Base-by-base conservation (phyloP, 2,329 filamentous ascomycete species). In the Colletotrichum limetticola region DNA sequence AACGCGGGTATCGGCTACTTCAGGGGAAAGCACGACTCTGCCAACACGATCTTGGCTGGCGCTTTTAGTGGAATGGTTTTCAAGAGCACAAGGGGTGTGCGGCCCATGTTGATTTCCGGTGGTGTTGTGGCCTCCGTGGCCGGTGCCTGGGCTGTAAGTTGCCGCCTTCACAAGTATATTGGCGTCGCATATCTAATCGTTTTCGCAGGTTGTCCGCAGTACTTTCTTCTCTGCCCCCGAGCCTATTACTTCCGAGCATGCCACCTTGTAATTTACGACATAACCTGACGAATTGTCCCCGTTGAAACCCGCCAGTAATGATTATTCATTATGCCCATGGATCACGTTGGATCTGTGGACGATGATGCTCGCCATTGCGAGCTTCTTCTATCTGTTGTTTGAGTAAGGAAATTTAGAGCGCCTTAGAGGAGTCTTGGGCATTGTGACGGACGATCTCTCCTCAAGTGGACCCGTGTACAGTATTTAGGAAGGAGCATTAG, bases 101-200 rank as follows among this genome's bases (percentile, higher is more conserved):
- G 94, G 83, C 95, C 95, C 42, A 98, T 98, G 95, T 88, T 97
- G 86, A 97, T 98, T 79, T 98, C 95, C 46, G 94, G 95, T 75
- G 94, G 92, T 78, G 92, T 99, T 76, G 95, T 98, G 72, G 97
- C 93, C 66, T 91, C 91, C 55, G 89, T 97, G 75, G 97, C 97
- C 68, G 95, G 94, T 76, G 89, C 86, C 73, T 99, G 97, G 97
- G 93, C 95, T 80, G 96, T 99, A 91, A 85, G 94, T 91, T 61
- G 37, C 16, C 16, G 24, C 37, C 26, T 65, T 46, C 66, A 12
- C 14, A 49, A 32, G 26, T 8, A 35, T 53, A 52, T 67, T 52
- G 63, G 6, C 19, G 9, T 42, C 19, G 53, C 66, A 59, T 49
- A 22, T 22, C 62, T 73, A 56, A 76, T 57, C 11, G 9, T n/a